Conservation (phyloP, 2,329 filamentous ascomycete genomes). For the Dactylellina drechsleri region DNA sequence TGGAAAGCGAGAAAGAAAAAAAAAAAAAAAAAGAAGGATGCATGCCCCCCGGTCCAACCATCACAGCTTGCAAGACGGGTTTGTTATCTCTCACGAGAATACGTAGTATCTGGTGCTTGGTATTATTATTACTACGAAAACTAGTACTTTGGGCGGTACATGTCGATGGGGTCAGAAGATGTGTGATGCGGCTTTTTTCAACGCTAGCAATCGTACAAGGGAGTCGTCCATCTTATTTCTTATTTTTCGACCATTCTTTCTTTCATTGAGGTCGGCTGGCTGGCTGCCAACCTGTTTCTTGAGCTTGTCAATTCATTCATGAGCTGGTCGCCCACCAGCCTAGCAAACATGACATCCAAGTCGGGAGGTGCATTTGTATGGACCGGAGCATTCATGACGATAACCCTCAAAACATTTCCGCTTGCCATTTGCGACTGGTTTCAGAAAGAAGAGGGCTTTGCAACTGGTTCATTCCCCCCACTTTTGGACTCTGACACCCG, state of each 20-base stretch:
- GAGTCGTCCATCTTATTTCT: too few species aligned
- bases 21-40: slow-evolving; percentile 3
- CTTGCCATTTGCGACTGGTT: slow-evolving; percentile 19
- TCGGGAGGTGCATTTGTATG: slow-evolving; percentile 43
- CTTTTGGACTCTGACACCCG: background rate
- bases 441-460: too few species aligned
- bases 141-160: too few species aligned
- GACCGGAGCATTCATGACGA: slow-evolving; percentile 33
- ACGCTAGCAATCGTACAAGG: background rate
- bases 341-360: slow-evolving; percentile 22
- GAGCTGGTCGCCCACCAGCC: slow-evolving; percentile 41
- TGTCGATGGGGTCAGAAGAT: slow-evolving; percentile 39
- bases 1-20: slow-evolving; percentile 10
- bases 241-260: too few species aligned
- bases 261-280: too few species aligned
- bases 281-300: background rate
- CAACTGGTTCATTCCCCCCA: background rate
- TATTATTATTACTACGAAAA: too few species aligned
- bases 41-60: background rate
- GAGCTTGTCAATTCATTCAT: slow-evolving; percentile 8
- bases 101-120: slow-evolving; percentile 8
- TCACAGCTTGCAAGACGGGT: slow-evolving; percentile 21
- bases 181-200: slow-evolving; percentile 36
- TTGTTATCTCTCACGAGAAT: slow-evolving; percentile 33
- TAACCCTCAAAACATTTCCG: slow-evolving; percentile 4